Conservation (phyloP, 805 yeast species). For the Zygosaccharomyces siamensis region DNA sequence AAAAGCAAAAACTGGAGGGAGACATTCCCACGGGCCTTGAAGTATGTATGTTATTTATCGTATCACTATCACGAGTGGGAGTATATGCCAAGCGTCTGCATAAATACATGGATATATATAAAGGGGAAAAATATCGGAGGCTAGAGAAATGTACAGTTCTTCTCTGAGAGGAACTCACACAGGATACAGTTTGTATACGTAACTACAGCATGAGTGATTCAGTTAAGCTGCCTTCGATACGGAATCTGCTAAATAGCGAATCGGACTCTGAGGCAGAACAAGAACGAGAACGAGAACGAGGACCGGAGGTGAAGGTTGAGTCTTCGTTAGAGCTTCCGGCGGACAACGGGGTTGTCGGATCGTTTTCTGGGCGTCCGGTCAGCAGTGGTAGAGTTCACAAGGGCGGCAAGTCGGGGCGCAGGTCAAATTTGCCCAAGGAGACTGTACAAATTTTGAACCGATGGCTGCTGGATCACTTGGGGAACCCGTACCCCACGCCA, state of each 20-base stretch:
- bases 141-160: too few species aligned
- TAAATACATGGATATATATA: not conserved
- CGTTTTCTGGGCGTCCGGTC: too few species aligned
- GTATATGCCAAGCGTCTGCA: too few species aligned
- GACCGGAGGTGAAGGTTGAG: not conserved
- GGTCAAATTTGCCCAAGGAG: slow-evolving; percentile 75
- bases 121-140: not conserved
- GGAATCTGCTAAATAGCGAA: slow-evolving; percentile 11
- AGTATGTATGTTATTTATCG: too few species aligned
- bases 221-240: slow-evolving; percentile 16
- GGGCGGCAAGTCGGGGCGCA: slow-evolving; percentile 31
- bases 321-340: too few species aligned
- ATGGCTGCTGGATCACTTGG: slow-evolving; percentile 71
- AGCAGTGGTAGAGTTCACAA: not conserved
- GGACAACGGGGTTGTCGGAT: too few species aligned
- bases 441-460: slow-evolving; percentile 66
- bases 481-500: slow-evolving; percentile 81
- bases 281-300: not conserved
- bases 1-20: not conserved
- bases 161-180: not conserved
- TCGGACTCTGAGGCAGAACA: not conserved
- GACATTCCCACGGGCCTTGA: too few species aligned
- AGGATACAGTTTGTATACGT: not conserved
- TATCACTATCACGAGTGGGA: too few species aligned
- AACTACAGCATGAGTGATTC: not conserved